Evolutionary conservation across 176 grass and related monocot species (phyloP), one percentile per base, ranked within the genome.

Genomic region (Thinopyrum elongatum): DNA sequence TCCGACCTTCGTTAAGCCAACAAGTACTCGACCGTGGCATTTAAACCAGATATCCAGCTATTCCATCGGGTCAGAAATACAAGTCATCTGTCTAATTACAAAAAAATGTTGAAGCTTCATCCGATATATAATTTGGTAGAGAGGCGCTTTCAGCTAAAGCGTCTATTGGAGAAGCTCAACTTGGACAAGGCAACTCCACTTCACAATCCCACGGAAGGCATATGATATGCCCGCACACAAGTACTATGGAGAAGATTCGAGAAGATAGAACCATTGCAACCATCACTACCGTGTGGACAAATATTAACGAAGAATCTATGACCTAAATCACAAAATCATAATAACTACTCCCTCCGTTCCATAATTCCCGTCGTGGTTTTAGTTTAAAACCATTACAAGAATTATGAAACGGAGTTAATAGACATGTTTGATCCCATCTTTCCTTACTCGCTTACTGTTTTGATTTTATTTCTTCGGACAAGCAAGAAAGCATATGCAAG

Each of bases 181-280:
- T 78, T 88, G 64, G 74, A 47, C 60, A 77, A 58, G 80, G 74
- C 47, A 83, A 34, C 63, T 83, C 14, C n/a, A 12, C 39, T 85
- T 60, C 28, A 69, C 62, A 46, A 41, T 79, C 29, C 30, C 47
- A 61, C 21, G 4, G 22, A 47, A 55, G 21, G 53, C 14, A 31
- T 10, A 26, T 27, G 75, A 81, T 53, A 21, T 47, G 62, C 75
- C 31, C 10, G 70, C 74, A 82, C 70, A 75, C 64, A 82, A 61
- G 72, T 77, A 83, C 25, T 3, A 62, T 16, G 33, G 21, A 58
- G 44, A 78, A 60, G 80, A 78, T 78, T 78, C 57, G 22, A 23
- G 25, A 83, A 70, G 67, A 83, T 16, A 31, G 65, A 83, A 62
- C 13, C 71, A 77, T 34, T 61, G 72, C 71, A 36, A 51, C 35